These are phyloP conservation scores for Physaria fendleri DNA, from an alignment of 345 rosid genomes.

Conservation along the genomic window DNA sequence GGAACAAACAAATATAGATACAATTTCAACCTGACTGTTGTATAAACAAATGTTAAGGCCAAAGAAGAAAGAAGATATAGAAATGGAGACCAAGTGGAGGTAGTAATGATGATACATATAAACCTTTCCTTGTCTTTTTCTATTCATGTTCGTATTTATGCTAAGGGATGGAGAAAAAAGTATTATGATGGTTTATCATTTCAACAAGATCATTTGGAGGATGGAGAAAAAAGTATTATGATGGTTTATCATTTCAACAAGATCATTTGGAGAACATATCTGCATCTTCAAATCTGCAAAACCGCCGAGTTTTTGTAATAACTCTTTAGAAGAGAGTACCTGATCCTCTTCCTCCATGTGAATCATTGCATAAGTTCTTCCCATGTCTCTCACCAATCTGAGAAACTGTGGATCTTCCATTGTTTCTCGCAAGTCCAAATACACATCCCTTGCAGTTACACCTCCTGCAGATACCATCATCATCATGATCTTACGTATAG, in stretches of 20 bases:
- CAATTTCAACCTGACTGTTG: neutral
- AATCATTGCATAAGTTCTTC: conserved; percentile 42
- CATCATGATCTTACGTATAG: conserved; percentile 35
- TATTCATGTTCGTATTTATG: neutral
- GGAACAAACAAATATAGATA: neutral
- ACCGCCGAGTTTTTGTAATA: conserved; percentile 20
- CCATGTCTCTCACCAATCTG: conserved; percentile 38
- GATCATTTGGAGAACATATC: conserved; percentile 45
- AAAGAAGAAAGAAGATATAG: neutral
- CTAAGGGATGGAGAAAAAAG: conserved; percentile 1
- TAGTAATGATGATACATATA: neutral
- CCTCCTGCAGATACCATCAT: conserved; percentile 48
- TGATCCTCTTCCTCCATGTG: conserved; percentile 25
- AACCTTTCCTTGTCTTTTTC: neutral
- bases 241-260: conserved; percentile 46
- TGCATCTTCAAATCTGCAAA: conserved; percentile 28
- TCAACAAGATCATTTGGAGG: conserved; percentile 53
- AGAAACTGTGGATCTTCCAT: conserved; percentile 47
- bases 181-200: conserved; percentile 32
- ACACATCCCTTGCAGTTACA: conserved; percentile 27
- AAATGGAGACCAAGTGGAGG: neutral
- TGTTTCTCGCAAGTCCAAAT: conserved; percentile 38
- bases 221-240: neutral
- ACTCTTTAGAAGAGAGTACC: conserved; percentile 22
- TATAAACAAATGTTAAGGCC: neutral